Evolutionary conservation across 164 flowering plant genomes (phyloP).

Genomic region (Hamamelis virginiana): DNA sequence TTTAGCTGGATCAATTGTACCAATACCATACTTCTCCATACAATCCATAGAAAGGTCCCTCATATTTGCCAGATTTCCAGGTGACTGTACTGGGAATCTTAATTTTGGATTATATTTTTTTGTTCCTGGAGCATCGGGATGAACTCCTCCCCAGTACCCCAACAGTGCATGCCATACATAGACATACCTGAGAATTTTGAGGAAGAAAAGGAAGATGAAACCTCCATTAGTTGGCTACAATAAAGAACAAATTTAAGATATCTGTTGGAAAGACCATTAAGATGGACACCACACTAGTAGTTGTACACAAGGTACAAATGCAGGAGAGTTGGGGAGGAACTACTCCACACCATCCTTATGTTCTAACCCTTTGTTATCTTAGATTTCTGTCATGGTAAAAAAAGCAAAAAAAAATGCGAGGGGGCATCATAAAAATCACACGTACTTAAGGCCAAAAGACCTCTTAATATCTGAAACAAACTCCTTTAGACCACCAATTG

Average conservation of each 20-base stretch:
- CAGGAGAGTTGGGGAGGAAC: no score
- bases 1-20: conserved; percentile 50
- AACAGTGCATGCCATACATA: conserved; percentile 74
- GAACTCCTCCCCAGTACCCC: conserved; percentile 76
- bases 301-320: not conserved
- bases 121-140: conserved; percentile 41
- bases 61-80: conserved; percentile 41
- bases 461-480: conserved; percentile 45
- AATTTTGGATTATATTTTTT: conserved; percentile 42
- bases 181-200: conserved; percentile 42
- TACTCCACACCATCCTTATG: no score
- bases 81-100: conserved; percentile 48
- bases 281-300: no score
- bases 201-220: not conserved
- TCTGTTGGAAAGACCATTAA: not conserved
- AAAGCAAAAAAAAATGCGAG: not conserved
- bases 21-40: conserved; percentile 64
- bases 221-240: not conserved
- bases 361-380: no score
- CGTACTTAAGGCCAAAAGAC: conserved; percentile 54
- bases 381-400: not conserved
- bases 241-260: not conserved
- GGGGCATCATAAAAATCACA: not conserved
- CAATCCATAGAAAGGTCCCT: conserved; percentile 46
- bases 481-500: conserved; percentile 37